Base-by-base conservation (phyloP, 2,329 filamentous ascomycete genomes). In the Tolypocladium endophyticum region DNA sequence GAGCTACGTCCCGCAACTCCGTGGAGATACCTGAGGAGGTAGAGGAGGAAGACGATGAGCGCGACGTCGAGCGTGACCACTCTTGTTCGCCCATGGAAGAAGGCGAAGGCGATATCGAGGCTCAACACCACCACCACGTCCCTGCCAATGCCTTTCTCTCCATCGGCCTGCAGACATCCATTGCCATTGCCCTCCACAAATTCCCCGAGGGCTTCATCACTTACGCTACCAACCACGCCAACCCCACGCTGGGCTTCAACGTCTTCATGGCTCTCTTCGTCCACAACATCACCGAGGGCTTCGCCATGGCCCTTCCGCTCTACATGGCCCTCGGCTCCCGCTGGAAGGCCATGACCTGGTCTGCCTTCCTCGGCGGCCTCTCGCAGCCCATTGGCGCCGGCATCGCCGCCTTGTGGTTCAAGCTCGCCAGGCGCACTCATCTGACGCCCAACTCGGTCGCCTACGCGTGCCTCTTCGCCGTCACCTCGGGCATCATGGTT, bases 281-380 rank as follows among this genome's bases (percentile, higher is more conserved):
- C 61, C 94, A 99, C 80, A 99, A 97, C 76, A 96, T 99, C 68
- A 92, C 91, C 35, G 94, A 99, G 76, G 94, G 94, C 1, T 97
- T 97, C 71, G 90, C 92, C 62, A 88, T 99, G 82, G 91, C 92
- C 0, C 77, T 99, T 0, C 94, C 94, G 0, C 80, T 99, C 0
- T 99, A 96, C 73, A 89, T 99, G 68, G 94, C 94, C 1, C 83
- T 97, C 38, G 83, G 87, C 62, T 93, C 87, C 61, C 87, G 92
- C 54, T 77, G 84, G 70, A 88, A 87, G 67, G 93, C 94, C 23
- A 94, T 97, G 77, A 74, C 89, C 61, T 95, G 90, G 86, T 87
- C 89, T 5, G 87, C 89, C 12, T 71, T 96, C 0, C 79, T 99
- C 0, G 94, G 94, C 14, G 94, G 94, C 0, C 78, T 94, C 7